phyloP scores from a whole-genome alignment of 73 alveolate genomes.

The Durusdinium trenchii region DNA sequence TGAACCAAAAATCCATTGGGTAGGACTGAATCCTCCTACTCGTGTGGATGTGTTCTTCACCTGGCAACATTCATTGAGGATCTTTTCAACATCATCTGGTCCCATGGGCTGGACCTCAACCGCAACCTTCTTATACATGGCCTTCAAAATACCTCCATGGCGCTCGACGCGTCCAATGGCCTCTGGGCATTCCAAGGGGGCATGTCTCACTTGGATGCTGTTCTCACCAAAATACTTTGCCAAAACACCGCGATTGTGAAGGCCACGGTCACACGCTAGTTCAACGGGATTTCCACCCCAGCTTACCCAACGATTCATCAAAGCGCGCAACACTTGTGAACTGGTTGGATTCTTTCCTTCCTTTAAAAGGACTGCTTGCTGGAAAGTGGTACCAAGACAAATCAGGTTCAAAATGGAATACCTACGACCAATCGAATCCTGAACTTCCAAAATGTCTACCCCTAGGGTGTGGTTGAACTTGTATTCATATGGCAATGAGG shows the following conservation, averaged over 20 bases:
- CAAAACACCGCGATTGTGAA: neutral
- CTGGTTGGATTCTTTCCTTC: neutral
- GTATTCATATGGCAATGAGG: constrained; percentile 19
- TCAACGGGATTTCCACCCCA: neutral
- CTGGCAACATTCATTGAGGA: neutral
- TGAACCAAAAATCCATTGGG: neutral
- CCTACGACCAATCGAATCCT: neutral
- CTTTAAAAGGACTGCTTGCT: neutral
- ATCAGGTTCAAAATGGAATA: neutral
- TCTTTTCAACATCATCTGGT: neutral
- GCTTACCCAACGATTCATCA: neutral
- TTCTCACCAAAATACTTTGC: neutral
- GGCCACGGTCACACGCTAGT: neutral
- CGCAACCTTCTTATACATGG: neutral
- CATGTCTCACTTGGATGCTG: neutral
- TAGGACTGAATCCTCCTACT: constrained; percentile 6
- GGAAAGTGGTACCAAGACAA: neutral
- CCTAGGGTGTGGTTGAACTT: neutral
- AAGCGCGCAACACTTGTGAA: neutral
- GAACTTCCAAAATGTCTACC: neutral
- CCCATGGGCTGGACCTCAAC: neutral
- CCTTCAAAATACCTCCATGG: constrained; percentile 9
- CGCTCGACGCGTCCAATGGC: constrained; percentile 14
- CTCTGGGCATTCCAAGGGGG: constrained; percentile 12
- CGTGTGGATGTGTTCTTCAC: neutral